Evolutionary conservation across 2,329 filamentous ascomycete species (phyloP).

Genomic region (Coniochaeta hoffmannii): DNA sequence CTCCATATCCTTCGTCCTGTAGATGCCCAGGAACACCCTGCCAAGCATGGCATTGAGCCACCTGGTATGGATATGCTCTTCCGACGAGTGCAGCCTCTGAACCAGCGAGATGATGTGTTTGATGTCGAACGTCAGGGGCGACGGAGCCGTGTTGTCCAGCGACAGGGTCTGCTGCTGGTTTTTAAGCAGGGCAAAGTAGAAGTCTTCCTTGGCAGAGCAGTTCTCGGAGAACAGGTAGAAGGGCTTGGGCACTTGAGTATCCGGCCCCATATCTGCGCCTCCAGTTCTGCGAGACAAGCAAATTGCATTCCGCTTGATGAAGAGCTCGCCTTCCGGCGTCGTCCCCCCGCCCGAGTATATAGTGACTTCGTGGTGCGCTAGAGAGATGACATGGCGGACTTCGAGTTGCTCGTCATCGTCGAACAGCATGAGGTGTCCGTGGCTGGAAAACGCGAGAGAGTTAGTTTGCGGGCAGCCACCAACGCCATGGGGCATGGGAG

Average conservation of each 20-base stretch:
- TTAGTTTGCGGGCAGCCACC: constrained; percentile 8
- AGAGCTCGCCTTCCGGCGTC: constrained; percentile 87
- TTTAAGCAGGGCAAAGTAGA: constrained; percentile 86
- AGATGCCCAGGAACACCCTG: constrained; percentile 77
- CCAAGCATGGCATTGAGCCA: constrained; percentile 93
- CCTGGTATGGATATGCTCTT: constrained; percentile 81
- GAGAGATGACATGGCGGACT: constrained; percentile 89
- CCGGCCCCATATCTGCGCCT: constrained; percentile 45
- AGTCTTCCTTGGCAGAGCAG: constrained; percentile 94
- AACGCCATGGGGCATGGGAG: neutral
- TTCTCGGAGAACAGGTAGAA: constrained; percentile 96
- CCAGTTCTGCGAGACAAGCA: constrained; percentile 62
- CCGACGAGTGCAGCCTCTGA: constrained; percentile 82
- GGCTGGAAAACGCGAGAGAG: constrained; percentile 45
- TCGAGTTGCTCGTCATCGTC: constrained; percentile 93
- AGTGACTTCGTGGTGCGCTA: constrained; percentile 78
- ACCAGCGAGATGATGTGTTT: constrained; percentile 85
- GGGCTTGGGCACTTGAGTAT: constrained; percentile 60
- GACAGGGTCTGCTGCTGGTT: constrained; percentile 65
- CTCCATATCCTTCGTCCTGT: constrained; percentile 77
- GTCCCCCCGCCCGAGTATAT: constrained; percentile 72
- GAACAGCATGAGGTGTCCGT: constrained; percentile 95
- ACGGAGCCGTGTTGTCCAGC: constrained; percentile 51
- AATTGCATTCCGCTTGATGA: constrained; percentile 89
- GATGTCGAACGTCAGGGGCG: constrained; percentile 70